These are phyloP conservation scores for Marasmius fiardii DNA, from an alignment of 1,284 basidiomycete genomes.

Conservation along the genomic window DNA sequence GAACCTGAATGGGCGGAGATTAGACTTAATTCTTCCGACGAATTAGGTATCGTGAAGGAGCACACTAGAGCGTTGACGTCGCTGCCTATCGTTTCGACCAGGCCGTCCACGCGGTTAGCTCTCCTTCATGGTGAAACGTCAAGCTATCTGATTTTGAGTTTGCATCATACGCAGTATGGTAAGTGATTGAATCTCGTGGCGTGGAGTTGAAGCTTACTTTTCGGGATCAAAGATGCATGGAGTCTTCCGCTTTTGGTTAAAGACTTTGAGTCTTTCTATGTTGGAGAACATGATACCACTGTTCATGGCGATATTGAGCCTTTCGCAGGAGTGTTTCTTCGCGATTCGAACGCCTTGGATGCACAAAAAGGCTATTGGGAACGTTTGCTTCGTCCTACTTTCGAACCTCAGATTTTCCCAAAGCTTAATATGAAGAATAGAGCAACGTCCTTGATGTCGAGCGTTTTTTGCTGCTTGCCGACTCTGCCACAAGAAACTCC, in stretches of 20 bases:
- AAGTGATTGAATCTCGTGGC: background rate
- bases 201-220: background rate
- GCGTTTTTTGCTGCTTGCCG: background rate
- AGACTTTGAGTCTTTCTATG: constrained; percentile 37
- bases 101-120: constrained; percentile 31
- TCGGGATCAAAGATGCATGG: constrained; percentile 31
- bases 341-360: constrained; percentile 20
- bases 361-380: constrained; percentile 40
- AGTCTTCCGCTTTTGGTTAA: constrained; percentile 40
- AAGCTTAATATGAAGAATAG: constrained; percentile 12
- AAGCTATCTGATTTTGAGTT: constrained; percentile 36
- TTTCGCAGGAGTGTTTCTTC: constrained; percentile 29
- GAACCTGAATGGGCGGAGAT: constrained; percentile 30
- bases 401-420: constrained; percentile 31
- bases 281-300: constrained; percentile 21
- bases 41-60: constrained; percentile 18
- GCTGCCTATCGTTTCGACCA: constrained; percentile 29
- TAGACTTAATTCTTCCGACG: constrained; percentile 13
- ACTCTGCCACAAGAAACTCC: background rate
- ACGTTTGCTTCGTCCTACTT: constrained; percentile 25
- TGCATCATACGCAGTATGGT: constrained; percentile 50
- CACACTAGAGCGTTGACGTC: constrained; percentile 32
- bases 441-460: background rate
- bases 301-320: constrained; percentile 25
- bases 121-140: constrained; percentile 26